Evolutionary conservation across 106 monocot species (phyloP), one percentile per base, ranked within the genome.

Genomic region (Dendrobium chrysotoxum): DNA sequence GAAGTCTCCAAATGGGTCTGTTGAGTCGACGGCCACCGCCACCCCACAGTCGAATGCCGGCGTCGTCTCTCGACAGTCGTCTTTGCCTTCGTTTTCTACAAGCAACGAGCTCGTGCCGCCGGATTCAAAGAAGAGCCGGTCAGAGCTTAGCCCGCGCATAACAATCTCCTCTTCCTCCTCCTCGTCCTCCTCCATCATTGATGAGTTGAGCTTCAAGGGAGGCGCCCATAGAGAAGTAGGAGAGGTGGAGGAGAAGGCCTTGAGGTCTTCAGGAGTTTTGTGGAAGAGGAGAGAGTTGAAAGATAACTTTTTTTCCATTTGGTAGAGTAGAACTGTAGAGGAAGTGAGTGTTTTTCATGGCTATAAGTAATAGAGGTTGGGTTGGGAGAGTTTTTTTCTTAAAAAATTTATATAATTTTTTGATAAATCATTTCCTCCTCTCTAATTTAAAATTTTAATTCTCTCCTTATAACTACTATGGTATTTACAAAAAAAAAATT

Each of bases 71-170:
- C 40, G 15, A 4, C 17, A 38, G 17, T 40, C 35, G 0, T 20
- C 72, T 4, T 38, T 38, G 15, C 39, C 72, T 40, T 28, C 5
- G 0, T 18, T 42, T 74, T 74, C 74, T 5, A 42, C 6, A 11
- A 74, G 39, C 35, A 89, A 85, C 20, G 90, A 95, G 80, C 90
- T 88, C 4, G 82, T 86, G 21, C 86, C 41, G 1, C 13, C 70
- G 70, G 81, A 81, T 54, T 95, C 90, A 80, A 93, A 86, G 77
- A 89, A 85, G 83, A 96, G 89, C 13, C 93, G 81, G 53, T 82
- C 86, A 26, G 85, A 78, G 18, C 78, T 58, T 18, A 85, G 72
- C 39, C 88, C 82, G 31, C 80, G 68, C 26, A 91, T 76, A 5
- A 91, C 25, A 21, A 55, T 31, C 72, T 78, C 70, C 4, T 67